These are phyloP conservation scores for Allium sativum DNA, from an alignment of 106 monocot species.

Conservation along the genomic window DNA sequence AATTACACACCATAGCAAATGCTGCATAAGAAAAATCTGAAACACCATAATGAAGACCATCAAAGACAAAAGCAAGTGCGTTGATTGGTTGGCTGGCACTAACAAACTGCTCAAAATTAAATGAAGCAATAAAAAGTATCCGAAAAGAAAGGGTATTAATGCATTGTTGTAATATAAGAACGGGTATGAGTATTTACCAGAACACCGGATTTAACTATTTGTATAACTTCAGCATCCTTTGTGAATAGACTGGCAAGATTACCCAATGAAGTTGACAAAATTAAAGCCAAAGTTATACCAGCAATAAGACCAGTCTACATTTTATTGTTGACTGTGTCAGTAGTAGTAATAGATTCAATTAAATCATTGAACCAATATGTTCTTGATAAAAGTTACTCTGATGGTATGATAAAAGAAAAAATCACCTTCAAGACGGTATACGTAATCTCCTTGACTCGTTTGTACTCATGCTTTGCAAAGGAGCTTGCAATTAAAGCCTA, in stretches of 20 bases:
- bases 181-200: constrained; percentile 36
- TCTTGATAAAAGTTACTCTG: too few relatives aligned
- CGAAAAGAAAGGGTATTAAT: background rate
- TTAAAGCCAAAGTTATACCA: constrained; percentile 54
- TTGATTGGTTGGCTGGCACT: constrained; percentile 92
- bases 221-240: constrained; percentile 61
- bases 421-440: constrained; percentile 64
- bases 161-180: background rate
- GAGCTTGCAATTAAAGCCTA: constrained; percentile 91
- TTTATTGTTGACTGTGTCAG: too few relatives aligned
- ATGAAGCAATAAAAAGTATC: background rate
- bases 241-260: constrained; percentile 75
- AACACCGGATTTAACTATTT: constrained; percentile 60
- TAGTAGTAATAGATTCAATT: too few relatives aligned
- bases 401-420: background rate
- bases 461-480: constrained; percentile 65
- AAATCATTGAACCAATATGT: too few relatives aligned
- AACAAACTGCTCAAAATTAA: constrained; percentile 64
- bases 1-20: constrained; percentile 54
- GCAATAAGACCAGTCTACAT: constrained; percentile 51
- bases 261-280: constrained; percentile 60
- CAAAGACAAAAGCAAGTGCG: constrained; percentile 90
- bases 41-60: constrained; percentile 98
- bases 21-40: constrained; percentile 94
- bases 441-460: constrained; percentile 67